Base-by-base conservation (phyloP, 306 rosid species). In the Prinsepia uniflora region DNA sequence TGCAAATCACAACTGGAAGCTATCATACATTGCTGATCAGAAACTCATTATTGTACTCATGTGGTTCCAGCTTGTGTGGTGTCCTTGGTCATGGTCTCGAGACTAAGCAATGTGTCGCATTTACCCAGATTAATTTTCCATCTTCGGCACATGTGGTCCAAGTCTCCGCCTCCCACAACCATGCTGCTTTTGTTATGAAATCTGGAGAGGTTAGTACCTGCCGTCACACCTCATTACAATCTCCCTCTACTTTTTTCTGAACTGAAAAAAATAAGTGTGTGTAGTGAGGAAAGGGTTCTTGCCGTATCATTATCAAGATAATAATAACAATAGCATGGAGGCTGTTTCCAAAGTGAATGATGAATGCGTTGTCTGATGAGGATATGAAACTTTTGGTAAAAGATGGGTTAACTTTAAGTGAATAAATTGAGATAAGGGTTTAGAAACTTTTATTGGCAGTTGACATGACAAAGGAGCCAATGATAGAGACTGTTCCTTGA, bases 61-160 rank as follows among this genome's bases (percentile, higher is more conserved):
- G 97, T 63, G 98, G 96, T 76, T 88, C 90, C 74, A 82, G 90
- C 64, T 87, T 90, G 80, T 90, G 90, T 72, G 97, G 98, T 54
- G 92, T 88, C 74, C 97, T 93, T 68, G 98, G 98, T 73, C 97
- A 93, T 73, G 98, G 97, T 20, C 72, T 87, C 41, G 90, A 87
- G 80, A 83, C 92, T 59, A 93, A 91, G 52, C 97, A 81, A 79
- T 85, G 90, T 81, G 90, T 86, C 53, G 73, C 94, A 24, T 83
- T 93, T 72, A 88, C 92, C 22, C 84, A 81, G 74, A 84, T 93
- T 45, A 76, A 67, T 52, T 84, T 90, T 75, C 96, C 96, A 49
- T 78, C 84, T 72, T 75, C 79, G 79, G 86, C 84, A 4, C 77
- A 77, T 5, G 90, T 93, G 42, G 81, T 70, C 65, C 98, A 88